These are phyloP conservation scores for Chrysoporthe puriensis DNA, from an alignment of 2,329 filamentous ascomycete species.

Conservation along the genomic window DNA sequence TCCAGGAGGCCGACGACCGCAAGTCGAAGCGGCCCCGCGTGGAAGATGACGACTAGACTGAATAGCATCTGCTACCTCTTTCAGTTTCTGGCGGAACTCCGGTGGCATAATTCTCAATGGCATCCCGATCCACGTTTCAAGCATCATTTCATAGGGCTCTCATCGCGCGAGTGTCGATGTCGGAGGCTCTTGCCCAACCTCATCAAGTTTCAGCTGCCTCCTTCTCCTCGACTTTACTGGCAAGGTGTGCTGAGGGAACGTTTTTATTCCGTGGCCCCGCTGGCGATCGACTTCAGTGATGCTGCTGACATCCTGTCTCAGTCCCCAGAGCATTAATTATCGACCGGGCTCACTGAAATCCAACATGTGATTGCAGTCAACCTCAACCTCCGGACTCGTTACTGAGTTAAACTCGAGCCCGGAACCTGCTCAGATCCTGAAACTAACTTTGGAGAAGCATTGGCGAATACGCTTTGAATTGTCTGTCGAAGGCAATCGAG, in stretches of 20 bases:
- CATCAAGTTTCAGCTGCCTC: background rate
- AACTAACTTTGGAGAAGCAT: background rate
- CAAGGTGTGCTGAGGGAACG: background rate
- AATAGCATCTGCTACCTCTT: conserved; percentile 6
- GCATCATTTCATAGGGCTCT: background rate
- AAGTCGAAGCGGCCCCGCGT: conserved; percentile 75
- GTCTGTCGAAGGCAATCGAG: background rate
- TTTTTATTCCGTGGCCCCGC: background rate
- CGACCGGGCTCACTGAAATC: background rate
- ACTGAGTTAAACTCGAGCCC: background rate
- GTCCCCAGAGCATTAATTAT: background rate
- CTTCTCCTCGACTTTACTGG: background rate
- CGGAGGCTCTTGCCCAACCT: background rate
- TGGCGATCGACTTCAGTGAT: background rate
- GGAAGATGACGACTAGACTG: conserved; percentile 61
- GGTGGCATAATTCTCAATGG: background rate
- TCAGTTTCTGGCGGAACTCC: background rate
- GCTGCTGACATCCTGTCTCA: background rate
- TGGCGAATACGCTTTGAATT: background rate
- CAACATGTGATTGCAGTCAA: background rate
- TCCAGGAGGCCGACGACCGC: conserved; percentile 67
- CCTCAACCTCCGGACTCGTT: background rate
- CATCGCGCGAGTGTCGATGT: background rate
- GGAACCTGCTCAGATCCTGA: background rate
- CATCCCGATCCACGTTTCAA: background rate